Evolutionary conservation across 768 basidiomycete genomes (phyloP).

Genomic region (Jaapia argillacea): DNA sequence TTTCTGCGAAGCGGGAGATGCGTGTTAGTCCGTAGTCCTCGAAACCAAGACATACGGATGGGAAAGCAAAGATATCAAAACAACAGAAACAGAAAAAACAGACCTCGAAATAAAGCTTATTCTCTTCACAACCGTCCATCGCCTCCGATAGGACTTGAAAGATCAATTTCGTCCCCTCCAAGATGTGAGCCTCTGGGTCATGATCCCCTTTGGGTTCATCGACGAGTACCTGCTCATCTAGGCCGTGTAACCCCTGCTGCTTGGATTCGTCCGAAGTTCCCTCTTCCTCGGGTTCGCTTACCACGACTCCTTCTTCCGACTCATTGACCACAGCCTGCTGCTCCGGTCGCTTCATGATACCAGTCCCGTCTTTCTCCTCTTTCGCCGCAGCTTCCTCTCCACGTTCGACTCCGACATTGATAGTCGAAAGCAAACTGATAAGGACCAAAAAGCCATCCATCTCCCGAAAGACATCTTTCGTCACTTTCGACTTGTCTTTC

Average conservation of each 20-base stretch:
- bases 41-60: too few species aligned
- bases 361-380: too few species aligned
- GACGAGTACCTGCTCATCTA: conserved; percentile 23
- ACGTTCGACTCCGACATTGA: too few species aligned
- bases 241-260: too few species aligned
- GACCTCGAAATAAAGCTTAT: conserved; percentile 61
- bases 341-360: too few species aligned
- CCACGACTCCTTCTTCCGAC: conserved; percentile 17
- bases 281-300: conserved; percentile 28
- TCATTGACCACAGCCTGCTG: conserved; percentile 21
- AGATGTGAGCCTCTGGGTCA: too few species aligned
- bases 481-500: conserved; percentile 38
- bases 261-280: too few species aligned
- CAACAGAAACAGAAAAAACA: conserved; percentile 13
- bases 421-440: conserved; percentile 60
- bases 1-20: too few species aligned
- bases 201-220: too few species aligned
- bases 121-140: conserved; percentile 42
- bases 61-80: too few species aligned
- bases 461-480: conserved; percentile 72
- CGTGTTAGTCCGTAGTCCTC: too few species aligned
- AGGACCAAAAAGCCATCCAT: conserved; percentile 73
- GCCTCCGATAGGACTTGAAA: conserved; percentile 60
- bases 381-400: too few species aligned
- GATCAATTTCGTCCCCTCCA: conserved; percentile 48